A percentile compares a stretch with the other conserved stretches of the same genome.
Evolutionary conservation across 129 eudicot genomes (phyloP).

Genomic region (Arctium minus): DNA sequence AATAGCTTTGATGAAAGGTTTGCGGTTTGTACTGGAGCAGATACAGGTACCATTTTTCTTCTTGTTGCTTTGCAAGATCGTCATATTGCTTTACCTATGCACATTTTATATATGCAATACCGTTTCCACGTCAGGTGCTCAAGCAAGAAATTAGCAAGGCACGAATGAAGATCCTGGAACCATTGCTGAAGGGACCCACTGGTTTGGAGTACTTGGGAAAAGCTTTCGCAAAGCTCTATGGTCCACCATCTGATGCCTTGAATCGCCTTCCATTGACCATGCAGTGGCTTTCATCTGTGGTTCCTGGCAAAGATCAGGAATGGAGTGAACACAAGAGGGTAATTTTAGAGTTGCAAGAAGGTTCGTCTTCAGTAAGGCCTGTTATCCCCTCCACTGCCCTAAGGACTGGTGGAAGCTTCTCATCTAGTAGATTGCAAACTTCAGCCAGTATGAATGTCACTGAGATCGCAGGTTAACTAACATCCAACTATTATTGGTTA

Average conservation of each 20-base stretch:
- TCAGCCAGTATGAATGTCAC: slow-evolving; percentile 13
- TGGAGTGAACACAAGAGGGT: slow-evolving; percentile 55
- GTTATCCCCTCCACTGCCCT: slow-evolving; percentile 57
- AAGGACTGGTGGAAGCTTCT: slow-evolving; percentile 65
- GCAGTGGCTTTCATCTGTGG: slow-evolving; percentile 54
- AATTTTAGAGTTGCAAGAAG: slow-evolving; percentile 34
- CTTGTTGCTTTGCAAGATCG: background rate
- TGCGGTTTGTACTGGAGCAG: slow-evolving; percentile 69
- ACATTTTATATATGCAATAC: background rate
- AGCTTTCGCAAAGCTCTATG: slow-evolving; percentile 59
- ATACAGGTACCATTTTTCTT: slow-evolving; percentile 53
- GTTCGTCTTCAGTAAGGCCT: slow-evolving; percentile 26
- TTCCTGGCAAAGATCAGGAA: slow-evolving; percentile 43
- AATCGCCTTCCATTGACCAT: slow-evolving; percentile 54
- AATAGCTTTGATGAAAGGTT: slow-evolving; percentile 64
- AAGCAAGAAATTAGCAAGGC: slow-evolving; percentile 83
- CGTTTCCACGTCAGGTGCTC: slow-evolving; percentile 38
- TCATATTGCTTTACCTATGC: background rate
- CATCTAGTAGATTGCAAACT: slow-evolving; percentile 27
- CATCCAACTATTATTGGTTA: background rate
- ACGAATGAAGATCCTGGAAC: slow-evolving; percentile 64
- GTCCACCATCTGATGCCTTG: slow-evolving; percentile 59
- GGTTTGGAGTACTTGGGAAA: slow-evolving; percentile 60
- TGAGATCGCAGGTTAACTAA: slow-evolving; percentile 29
- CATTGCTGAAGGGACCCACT: slow-evolving; percentile 70